Evolutionary conservation across 2,329 filamentous ascomycete genomes (phyloP).

Genomic region (Fusarium irregulare): DNA sequence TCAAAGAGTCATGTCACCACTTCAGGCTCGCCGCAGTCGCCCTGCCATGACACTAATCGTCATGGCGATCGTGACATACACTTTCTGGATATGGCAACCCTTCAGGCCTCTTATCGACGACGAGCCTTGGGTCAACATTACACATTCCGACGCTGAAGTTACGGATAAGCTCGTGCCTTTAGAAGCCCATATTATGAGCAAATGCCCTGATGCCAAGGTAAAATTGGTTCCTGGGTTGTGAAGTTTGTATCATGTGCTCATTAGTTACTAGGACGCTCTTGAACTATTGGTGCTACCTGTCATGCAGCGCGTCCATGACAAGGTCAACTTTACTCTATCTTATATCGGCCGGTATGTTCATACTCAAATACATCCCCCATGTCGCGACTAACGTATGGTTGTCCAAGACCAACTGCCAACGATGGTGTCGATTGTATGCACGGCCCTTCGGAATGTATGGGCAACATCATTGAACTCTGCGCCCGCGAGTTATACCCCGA

Average conservation of each 20-base stretch:
- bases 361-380: background rate
- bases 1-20: conserved; percentile 39
- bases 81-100: conserved; percentile 46
- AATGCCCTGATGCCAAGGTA: conserved; percentile 88
- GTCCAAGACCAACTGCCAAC: conserved; percentile 72
- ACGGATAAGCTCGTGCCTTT: conserved; percentile 70
- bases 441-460: conserved; percentile 88
- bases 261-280: conserved; percentile 73
- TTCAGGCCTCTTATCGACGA: conserved; percentile 21
- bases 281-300: conserved; percentile 82
- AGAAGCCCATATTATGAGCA: conserved; percentile 96
- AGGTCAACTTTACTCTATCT: conserved; percentile 90
- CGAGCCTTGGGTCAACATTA: conserved; percentile 14
- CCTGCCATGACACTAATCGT: conserved; percentile 39
- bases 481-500: conserved; percentile 84
- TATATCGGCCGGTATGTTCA: conserved; percentile 81
- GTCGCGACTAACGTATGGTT: background rate
- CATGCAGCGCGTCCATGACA: conserved; percentile 84
- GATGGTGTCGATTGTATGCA: conserved; percentile 91
- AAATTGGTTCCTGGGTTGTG: conserved; percentile 19
- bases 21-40: conserved; percentile 43
- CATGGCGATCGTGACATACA: conserved; percentile 41
- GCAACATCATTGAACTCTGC: conserved; percentile 94
- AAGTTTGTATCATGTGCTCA: conserved; percentile 14
- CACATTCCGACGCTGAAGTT: conserved; percentile 7